Base-by-base conservation (phyloP, 2,329 filamentous ascomycete genomes). In the Sphaerulina vaccinii region DNA sequence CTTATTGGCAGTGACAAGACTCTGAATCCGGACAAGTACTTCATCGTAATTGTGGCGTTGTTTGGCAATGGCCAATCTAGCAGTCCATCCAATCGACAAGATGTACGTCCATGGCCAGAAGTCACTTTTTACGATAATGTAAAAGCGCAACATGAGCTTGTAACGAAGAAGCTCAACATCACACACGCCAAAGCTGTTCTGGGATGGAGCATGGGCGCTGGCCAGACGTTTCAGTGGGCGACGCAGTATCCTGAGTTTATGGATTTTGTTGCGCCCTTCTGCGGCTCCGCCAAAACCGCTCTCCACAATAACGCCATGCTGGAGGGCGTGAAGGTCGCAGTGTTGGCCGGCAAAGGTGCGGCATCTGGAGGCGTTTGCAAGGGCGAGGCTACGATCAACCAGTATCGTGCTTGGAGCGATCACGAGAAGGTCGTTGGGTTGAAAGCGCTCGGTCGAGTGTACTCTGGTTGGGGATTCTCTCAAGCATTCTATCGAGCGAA, bases 381-480 rank as follows among this genome's bases (percentile, higher is more conserved):
- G n/a, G 72, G 72, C 22, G 76, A 76, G 22, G 73, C 35, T 69
- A 75, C 54, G 67, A 66, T 56, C 6, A 51, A 52, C 13, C 53
- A 54, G 23, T 62, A 62, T 41, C 51, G 56, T n/a, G 42, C 46
- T 5, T 66, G 64, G 64, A 55, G 45, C 2, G 68, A 71, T 0
- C 74, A 80, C 44, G 78, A 85, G 57, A 79, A 67, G 41, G 71
- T 74, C 13, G 71, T 74, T 16, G 84, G 81, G 0, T 65, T 92
- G 35, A 90, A 85, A 62, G 87, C 88, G 0, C 80, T 92, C 5
- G 65, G 65, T 1, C 56, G 68, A 5, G 87, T 84, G 0, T 93
- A 93, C 68, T 87, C 88, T 1, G 88, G 87, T 0, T 93, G 81
- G 87, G 88, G 88, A 0, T 87, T 92, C 62, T 87, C 83, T 45